Percentiles rank a stretch among this genome's conserved stretches.
phyloP scores from a whole-genome alignment of 768 basidiomycete genomes.

The Leccinum longicurvipes region DNA sequence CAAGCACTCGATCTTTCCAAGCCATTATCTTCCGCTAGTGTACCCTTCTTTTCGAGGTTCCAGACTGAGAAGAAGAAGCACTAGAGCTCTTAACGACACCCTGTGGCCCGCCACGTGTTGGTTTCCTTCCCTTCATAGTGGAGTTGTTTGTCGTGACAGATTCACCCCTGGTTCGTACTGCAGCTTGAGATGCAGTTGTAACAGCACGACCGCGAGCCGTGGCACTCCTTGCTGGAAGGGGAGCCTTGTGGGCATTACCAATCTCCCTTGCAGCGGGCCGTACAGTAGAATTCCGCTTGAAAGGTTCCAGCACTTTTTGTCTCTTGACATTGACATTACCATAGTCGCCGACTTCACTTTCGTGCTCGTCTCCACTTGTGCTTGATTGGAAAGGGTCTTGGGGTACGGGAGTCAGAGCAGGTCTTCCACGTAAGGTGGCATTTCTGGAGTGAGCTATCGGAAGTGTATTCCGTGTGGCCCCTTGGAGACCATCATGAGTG shows the following conservation, averaged over 20 bases:
- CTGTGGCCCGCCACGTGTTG: slow-evolving; percentile 9
- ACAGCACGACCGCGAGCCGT: slow-evolving; percentile 9
- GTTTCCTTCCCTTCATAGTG: slow-evolving; percentile 15
- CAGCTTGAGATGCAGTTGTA: slow-evolving; percentile 9
- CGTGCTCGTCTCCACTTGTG: slow-evolving; percentile 23
- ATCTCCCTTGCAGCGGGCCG: slow-evolving; percentile 21
- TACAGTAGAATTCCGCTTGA: slow-evolving; percentile 24
- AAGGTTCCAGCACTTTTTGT: slow-evolving; percentile 26
- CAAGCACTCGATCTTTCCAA: neutral
- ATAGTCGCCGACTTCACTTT: slow-evolving; percentile 8
- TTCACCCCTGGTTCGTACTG: slow-evolving; percentile 9
- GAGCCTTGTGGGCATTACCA: slow-evolving; percentile 12
- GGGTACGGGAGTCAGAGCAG: neutral
- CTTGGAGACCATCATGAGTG: slow-evolving; percentile 17
- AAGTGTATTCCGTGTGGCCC: neutral
- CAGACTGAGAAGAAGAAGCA: slow-evolving; percentile 27
- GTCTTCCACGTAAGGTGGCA: slow-evolving; percentile 29
- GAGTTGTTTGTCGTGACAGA: slow-evolving; percentile 8
- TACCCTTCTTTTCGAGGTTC: slow-evolving; percentile 19
- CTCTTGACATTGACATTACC: slow-evolving; percentile 18
- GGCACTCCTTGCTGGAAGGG: slow-evolving; percentile 9
- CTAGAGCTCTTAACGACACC: slow-evolving; percentile 19
- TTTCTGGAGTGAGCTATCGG: slow-evolving; percentile 13
- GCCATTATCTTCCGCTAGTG: slow-evolving; percentile 6
- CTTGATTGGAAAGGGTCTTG: slow-evolving; percentile 19